phyloP scores from a whole-genome alignment of 257 asterid species.

The Nicotiana knightiana region DNA sequence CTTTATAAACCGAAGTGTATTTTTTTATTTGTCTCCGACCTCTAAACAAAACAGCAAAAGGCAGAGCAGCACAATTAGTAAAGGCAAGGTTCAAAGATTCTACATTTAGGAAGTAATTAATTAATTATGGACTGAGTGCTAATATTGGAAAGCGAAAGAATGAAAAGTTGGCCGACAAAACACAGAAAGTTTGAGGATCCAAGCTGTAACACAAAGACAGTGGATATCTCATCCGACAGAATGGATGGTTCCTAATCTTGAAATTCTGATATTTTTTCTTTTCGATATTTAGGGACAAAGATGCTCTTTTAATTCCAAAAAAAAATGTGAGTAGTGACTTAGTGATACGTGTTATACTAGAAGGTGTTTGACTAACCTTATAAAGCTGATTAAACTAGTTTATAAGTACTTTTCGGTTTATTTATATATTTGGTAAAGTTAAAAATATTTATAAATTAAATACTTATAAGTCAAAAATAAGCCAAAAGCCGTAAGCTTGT shows the following conservation, averaged over 20 bases:
- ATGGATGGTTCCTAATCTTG: constrained; percentile 18
- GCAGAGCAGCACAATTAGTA: not conserved
- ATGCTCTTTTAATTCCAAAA: not conserved
- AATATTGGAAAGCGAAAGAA: not conserved
- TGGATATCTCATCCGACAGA: not conserved
- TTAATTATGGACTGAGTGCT: not conserved
- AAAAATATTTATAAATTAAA: no score
- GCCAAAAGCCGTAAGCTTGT: no score
- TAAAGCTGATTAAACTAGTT: no score
- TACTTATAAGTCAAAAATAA: no score
- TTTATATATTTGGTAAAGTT: no score
- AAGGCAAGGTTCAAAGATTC: not conserved
- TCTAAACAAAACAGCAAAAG: not conserved
- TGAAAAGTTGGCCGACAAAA: not conserved
- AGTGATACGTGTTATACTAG: not conserved
- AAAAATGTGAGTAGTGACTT: not conserved
- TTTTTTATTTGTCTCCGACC: not conserved
- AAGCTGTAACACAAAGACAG: constrained; percentile 15
- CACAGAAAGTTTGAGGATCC: not conserved
- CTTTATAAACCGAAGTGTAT: not conserved
- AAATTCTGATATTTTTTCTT: not conserved
- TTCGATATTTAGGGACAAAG: not conserved
- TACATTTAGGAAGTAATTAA: not conserved
- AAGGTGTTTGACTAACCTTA: no score
- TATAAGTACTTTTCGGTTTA: no score